Conservation (phyloP, 1,139 yeast species). For the Petasospora fabianii region DNA sequence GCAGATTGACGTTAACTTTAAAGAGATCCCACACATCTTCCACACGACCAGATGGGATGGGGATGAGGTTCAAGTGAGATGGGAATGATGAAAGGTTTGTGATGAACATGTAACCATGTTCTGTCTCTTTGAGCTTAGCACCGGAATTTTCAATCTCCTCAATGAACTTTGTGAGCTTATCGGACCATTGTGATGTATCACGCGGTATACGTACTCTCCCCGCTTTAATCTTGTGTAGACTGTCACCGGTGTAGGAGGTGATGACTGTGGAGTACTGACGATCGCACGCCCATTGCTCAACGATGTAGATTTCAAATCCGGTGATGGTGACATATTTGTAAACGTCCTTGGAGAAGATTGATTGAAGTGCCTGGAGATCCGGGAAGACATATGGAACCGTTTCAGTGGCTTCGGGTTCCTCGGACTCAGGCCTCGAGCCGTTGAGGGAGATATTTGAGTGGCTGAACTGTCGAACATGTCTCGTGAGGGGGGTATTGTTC, state of each 20-base stretch:
- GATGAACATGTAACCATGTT: conserved; percentile 61
- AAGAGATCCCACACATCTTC: conserved; percentile 51
- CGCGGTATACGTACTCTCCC: conserved; percentile 57
- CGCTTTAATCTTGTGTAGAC: conserved; percentile 57
- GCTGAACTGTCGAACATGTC: conserved; percentile 5
- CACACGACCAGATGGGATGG: conserved; percentile 58
- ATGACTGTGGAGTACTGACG: conserved; percentile 66
- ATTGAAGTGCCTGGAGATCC: conserved; percentile 51
- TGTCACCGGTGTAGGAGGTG: conserved; percentile 81
- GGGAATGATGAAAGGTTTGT: conserved; percentile 81
- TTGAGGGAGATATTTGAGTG: neutral
- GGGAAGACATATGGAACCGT: conserved; percentile 36
- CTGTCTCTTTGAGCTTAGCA: conserved; percentile 50
- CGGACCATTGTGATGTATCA: conserved; percentile 55
- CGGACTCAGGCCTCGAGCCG: neutral
- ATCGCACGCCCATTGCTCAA: conserved; percentile 89
- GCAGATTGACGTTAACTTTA: conserved; percentile 70
- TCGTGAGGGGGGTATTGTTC: neutral
- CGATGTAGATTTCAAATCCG: conserved; percentile 86
- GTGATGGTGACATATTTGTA: conserved; percentile 42
- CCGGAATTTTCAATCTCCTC: conserved; percentile 63
- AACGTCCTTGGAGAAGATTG: conserved; percentile 24
- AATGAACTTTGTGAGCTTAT: conserved; percentile 53
- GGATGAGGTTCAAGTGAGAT: conserved; percentile 65
- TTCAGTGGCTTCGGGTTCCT: conserved; percentile 3